phyloP scores from a whole-genome alignment of 805 yeast species.

The Candida berthetii region DNA sequence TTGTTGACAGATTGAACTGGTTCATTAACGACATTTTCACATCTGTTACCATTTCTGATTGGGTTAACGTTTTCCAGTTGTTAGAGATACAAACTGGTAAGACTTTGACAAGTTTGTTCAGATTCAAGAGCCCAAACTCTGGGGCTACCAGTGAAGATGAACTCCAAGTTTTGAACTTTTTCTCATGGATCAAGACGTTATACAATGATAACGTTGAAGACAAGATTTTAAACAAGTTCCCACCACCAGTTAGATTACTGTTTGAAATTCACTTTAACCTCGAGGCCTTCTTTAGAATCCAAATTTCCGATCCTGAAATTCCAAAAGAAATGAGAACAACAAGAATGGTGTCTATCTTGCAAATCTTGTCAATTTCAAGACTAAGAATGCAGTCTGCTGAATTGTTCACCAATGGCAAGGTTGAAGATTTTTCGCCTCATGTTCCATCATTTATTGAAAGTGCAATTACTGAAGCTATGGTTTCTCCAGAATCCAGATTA shows the following conservation, averaged over 20 bases:
- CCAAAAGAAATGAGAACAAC: constrained; percentile 53
- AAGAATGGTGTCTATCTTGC: constrained; percentile 62
- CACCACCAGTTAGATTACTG: constrained; percentile 60
- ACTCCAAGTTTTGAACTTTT: constrained; percentile 60
- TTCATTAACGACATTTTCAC: constrained; percentile 51
- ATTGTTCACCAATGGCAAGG: constrained; percentile 32
- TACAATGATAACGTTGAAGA: constrained; percentile 36
- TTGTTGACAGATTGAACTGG: constrained; percentile 58
- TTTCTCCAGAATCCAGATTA: constrained; percentile 74
- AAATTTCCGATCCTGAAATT: constrained; percentile 59
- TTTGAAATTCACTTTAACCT: constrained; percentile 64
- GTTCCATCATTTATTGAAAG: constrained; percentile 86
- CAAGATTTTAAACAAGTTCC: constrained; percentile 44
- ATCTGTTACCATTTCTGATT: constrained; percentile 59
- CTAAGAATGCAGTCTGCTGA: constrained; percentile 58
- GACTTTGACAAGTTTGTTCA: constrained; percentile 51
- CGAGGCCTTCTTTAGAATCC: constrained; percentile 54
- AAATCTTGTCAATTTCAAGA: constrained; percentile 57
- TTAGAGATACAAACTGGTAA: constrained; percentile 65
- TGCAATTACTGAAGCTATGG: constrained; percentile 64
- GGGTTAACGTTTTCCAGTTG: constrained; percentile 71
- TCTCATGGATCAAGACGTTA: constrained; percentile 60
- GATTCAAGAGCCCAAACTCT: constrained; percentile 28
- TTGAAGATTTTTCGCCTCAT: constrained; percentile 33
- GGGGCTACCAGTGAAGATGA: constrained; percentile 41